Evolutionary conservation across 805 yeast genomes (phyloP).

Genomic region (Metschnikowia koreensis): DNA sequence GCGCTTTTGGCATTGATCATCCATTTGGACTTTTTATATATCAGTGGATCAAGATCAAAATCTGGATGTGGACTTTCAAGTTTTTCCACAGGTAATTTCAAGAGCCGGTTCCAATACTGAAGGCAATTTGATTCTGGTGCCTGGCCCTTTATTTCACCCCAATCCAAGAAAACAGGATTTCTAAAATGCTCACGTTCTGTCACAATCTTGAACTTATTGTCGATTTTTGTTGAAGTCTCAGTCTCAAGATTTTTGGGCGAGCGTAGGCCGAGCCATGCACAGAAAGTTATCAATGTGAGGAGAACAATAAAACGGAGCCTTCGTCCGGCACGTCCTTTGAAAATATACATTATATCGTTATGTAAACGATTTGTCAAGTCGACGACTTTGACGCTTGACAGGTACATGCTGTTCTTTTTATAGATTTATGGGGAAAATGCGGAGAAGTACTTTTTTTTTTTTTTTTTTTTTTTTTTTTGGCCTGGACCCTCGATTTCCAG

Average conservation of each 20-base stretch:
- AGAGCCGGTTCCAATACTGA: conserved; percentile 3
- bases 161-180: background rate
- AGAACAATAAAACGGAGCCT: background rate
- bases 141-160: background rate
- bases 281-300: background rate
- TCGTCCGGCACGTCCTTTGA: background rate
- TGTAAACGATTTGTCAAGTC: background rate
- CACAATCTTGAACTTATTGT: background rate
- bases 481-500: background rate
- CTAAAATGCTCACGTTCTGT: background rate
- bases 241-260: background rate
- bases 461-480: background rate
- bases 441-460: background rate
- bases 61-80: conserved; percentile 3
- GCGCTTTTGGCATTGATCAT: conserved; percentile 19
- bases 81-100: background rate
- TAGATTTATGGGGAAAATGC: background rate
- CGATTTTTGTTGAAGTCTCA: background rate
- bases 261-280: background rate
- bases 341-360: background rate
- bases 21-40: conserved; percentile 30
- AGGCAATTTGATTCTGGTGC: background rate
- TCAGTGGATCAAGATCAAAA: conserved; percentile 3
- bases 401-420: background rate
- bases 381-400: background rate